Evolutionary conservation across 352 stramenopile species (phyloP), one percentile per base, ranked within the genome.

Genomic region (Aphanomyces invadans): DNA sequence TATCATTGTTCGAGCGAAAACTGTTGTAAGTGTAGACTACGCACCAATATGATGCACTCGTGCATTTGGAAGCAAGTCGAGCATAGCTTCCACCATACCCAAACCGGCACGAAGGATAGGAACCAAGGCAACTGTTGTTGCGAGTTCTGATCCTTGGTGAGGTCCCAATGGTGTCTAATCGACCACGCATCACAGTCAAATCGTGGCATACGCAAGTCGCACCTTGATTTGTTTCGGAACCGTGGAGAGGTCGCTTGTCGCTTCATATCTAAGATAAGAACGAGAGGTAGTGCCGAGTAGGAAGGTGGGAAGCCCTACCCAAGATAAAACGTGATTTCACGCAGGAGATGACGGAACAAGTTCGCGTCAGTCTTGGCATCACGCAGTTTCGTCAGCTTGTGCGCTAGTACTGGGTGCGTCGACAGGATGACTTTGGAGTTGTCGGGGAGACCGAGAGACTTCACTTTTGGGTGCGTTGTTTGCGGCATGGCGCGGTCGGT

Each of bases 311-410:
- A 25, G 1, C 17, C 92, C 68, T 87, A 99, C 72, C 94, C 97
- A 21, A 99, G 77, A 71, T 99, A 98, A 70, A 98, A 98, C 29
- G 96, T 99, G 49, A 99, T 88, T 82, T 99, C 96, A 48, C 93
- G 89, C 57, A 99, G 77, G n/a, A 98, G 74, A 59, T 93, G 76
- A 63, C 97, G 93, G 73, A 99, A 99, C 15, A 97, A 79, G 45
- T 82, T 89, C 61, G 90, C 90, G 49, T 88, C 80, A 0, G 96
- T 99, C 70, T 84, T 81, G 52, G 95, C 93, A 48, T 97, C 92
- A n/a, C 96, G 90, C 32, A 99, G 83, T 68, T 98, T 96, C 21
- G 90, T 98, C 54, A 99, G 87, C 77, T 99, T 98, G 78, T 98
- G 94, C 28, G 83, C 78, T 23, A 98, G 75, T 36, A 98, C 88